Conservation (phyloP, 352 stramenopile species). For the Pythium guiyangense region DNA sequence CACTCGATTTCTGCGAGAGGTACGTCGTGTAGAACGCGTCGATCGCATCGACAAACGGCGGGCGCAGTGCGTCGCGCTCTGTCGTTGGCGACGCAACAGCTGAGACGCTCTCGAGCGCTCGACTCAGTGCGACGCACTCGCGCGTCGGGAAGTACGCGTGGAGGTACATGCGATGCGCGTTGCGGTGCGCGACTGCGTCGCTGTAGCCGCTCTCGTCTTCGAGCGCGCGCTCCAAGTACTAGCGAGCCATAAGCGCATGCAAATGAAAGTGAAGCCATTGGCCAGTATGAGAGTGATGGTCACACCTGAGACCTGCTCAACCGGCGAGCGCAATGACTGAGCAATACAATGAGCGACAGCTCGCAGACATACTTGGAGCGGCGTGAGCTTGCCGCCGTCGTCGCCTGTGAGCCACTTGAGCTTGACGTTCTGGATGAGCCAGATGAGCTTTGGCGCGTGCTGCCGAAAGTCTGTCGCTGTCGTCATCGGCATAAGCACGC, state of each 20-base stretch:
- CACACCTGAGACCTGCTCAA: no score
- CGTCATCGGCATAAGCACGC: not conserved
- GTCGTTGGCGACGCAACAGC: slow-evolving; percentile 7
- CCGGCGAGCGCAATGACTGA: not conserved
- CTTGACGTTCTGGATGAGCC: slow-evolving; percentile 58
- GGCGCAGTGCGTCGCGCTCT: slow-evolving; percentile 29
- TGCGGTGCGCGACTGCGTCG: slow-evolving; percentile 42
- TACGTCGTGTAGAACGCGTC: slow-evolving; percentile 42
- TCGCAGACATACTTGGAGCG: slow-evolving; percentile 12
- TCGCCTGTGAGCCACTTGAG: slow-evolving; percentile 55
- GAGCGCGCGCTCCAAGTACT: slow-evolving; percentile 51
- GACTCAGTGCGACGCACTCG: slow-evolving; percentile 45
- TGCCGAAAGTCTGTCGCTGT: slow-evolving; percentile 36
- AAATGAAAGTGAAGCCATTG: not conserved
- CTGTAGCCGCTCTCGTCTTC: slow-evolving; percentile 49
- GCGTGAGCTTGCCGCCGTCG: slow-evolving; percentile 39
- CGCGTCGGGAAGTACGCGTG: slow-evolving; percentile 35
- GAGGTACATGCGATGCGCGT: slow-evolving; percentile 58
- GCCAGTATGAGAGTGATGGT: no score
- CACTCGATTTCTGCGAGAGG: slow-evolving; percentile 25
- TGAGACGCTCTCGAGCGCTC: slow-evolving; percentile 32
- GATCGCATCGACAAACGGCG: slow-evolving; percentile 51
- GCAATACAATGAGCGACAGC: not conserved
- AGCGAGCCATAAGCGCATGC: not conserved
- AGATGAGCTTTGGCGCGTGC: slow-evolving; percentile 59